Conservation (phyloP, 2,329 filamentous ascomycete genomes). For the Penicillium sp. region DNA sequence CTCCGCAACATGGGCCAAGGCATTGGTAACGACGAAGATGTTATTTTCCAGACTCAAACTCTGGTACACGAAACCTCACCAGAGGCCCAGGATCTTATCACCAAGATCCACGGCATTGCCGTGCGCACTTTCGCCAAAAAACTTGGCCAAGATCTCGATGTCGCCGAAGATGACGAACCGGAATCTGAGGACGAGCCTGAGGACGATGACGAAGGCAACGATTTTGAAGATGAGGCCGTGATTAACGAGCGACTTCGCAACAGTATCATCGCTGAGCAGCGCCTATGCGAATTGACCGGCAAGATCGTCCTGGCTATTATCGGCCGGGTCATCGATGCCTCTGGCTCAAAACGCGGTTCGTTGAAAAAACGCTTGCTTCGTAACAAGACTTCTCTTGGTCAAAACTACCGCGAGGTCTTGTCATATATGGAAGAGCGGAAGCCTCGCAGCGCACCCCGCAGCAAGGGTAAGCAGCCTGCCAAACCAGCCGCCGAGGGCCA, state of each 20-base stretch:
- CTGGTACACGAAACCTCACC: constrained; percentile 70
- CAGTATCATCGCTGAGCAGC: constrained; percentile 76
- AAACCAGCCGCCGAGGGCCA: constrained; percentile 17
- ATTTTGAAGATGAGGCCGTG: constrained; percentile 37
- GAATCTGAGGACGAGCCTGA: constrained; percentile 63
- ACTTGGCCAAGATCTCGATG: constrained; percentile 46
- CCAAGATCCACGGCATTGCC: constrained; percentile 73
- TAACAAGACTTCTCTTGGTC: constrained; percentile 77
- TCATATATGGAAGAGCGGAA: constrained; percentile 74
- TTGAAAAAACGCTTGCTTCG: constrained; percentile 71
- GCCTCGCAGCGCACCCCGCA: constrained; percentile 25
- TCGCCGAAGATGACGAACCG: constrained; percentile 70
- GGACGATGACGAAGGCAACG: constrained; percentile 36
- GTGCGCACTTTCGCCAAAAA: constrained; percentile 78
- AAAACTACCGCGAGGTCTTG: constrained; percentile 82
- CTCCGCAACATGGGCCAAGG: constrained; percentile 56
- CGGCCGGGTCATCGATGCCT: constrained; percentile 70
- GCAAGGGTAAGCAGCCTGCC: constrained; percentile 37
- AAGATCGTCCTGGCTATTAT: constrained; percentile 81
- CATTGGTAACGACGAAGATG: constrained; percentile 43
- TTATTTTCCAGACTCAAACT: constrained; percentile 57
- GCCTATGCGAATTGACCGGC: constrained; percentile 79
- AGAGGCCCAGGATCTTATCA: constrained; percentile 64
- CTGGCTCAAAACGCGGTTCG: constrained; percentile 60
- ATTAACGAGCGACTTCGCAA: constrained; percentile 59